A percentile compares a stretch with the other conserved stretches of the same genome.
These are phyloP conservation scores for Tinospora cordifolia DNA, from an alignment of 164 flowering plant species.

Conservation along the genomic window DNA sequence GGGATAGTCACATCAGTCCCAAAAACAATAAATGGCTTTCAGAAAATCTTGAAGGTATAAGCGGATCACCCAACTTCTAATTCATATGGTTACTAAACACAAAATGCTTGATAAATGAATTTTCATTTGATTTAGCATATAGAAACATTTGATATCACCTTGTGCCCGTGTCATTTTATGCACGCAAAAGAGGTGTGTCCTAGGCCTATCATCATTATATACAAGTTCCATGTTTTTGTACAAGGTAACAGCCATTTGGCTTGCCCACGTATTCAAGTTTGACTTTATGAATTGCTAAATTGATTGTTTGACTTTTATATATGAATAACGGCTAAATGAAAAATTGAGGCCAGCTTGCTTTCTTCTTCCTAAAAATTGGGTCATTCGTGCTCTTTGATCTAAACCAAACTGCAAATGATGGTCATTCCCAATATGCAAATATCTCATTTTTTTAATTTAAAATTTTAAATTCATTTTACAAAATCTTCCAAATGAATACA, in stretches of 20 bases:
- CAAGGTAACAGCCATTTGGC: background rate
- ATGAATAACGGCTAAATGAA: background rate
- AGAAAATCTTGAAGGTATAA: conserved; percentile 68
- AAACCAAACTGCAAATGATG: too few species aligned
- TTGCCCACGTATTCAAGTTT: background rate
- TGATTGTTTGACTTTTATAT: background rate
- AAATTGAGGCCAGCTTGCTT: background rate
- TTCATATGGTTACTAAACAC: background rate
- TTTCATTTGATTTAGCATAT: background rate
- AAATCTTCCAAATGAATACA: background rate
- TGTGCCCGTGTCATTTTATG: too few species aligned
- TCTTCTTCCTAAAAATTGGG: background rate
- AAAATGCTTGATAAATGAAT: background rate
- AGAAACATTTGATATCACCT: background rate
- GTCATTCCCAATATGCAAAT: background rate
- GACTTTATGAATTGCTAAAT: background rate
- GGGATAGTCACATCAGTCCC: conserved; percentile 80
- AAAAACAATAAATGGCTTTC: conserved; percentile 81
- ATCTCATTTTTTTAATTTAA: background rate
- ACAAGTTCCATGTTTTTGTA: background rate
- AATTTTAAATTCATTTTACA: background rate
- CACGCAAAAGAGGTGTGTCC: background rate
- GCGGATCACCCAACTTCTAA: background rate
- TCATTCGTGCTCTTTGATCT: background rate
- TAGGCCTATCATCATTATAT: too few species aligned